Base-by-base conservation (phyloP, 768 basidiomycete species). In the Coprinellus aureogranulatus region DNA sequence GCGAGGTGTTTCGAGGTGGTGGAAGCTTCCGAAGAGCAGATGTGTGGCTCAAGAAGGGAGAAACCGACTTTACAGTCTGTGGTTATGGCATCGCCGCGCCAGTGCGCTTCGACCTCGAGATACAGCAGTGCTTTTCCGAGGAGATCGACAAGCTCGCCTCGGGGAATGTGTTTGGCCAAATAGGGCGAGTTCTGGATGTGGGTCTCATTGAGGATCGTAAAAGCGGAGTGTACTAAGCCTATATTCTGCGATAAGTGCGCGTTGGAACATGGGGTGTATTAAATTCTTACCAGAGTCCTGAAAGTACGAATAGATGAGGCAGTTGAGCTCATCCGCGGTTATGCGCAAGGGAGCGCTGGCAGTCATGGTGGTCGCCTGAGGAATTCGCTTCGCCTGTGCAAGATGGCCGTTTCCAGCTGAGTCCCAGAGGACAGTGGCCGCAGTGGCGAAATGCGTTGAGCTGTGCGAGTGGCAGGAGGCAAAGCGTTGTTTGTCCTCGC, bases 171-270 rank as follows among this genome's bases (percentile, higher is more conserved):
- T 66, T 87, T 89, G 61, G 81, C 77, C 58, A 86, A 80, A 61
- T 85, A 78, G 45, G 86, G 81, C 2, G 89, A 88, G 59, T 79
- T 79, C 55, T 91, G 87, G 49, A 93, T 78, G 39, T 82, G 82
- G 23, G 80, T 83, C 69, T 94, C 92, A 67, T 83, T 84, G 48
- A 85, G 84, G 28, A 94, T 75, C n/a, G 85, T 80, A 70, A 90
- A 94, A 5, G 92, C 90, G 28, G 90, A 84, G 66, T 94, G 92
- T 34, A 80, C 78, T 67, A 93, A 90, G 54, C 91, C 92, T 92
- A 27, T 44, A 22, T 22, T 30, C 4, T 14, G 34, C 20, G 12
- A 20, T 39, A 27, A 18, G 49, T 14, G 34, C 58, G 28, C 62
- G 58, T 46, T 42, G 55, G 59, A 64, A 62, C 34, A 37, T 56